These are phyloP conservation scores for Fusarium incarnatum DNA, from an alignment of 2,329 filamentous ascomycete genomes.

Conservation along the genomic window DNA sequence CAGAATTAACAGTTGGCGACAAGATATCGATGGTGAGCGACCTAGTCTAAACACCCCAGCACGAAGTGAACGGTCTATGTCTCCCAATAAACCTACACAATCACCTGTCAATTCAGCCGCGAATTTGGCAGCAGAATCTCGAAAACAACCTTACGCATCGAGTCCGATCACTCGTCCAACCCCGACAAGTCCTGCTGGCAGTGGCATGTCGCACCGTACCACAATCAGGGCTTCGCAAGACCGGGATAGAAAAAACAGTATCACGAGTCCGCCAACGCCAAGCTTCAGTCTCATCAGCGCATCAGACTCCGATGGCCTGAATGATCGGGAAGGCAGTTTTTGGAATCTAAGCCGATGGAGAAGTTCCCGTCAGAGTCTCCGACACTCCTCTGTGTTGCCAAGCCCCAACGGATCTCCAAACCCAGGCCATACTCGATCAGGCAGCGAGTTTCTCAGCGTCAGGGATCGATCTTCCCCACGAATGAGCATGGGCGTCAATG, in stretches of 20 bases:
- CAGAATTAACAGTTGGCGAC: conserved; percentile 89
- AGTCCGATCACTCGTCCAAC: conserved; percentile 44
- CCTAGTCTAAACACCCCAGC: conserved; percentile 55
- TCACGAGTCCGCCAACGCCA: conserved; percentile 62
- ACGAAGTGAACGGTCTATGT: conserved; percentile 66
- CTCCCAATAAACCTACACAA: conserved; percentile 60
- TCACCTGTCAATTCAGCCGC: conserved; percentile 53
- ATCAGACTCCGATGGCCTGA: conserved; percentile 51
- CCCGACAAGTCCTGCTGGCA: conserved; percentile 56
- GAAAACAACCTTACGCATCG: conserved; percentile 57
- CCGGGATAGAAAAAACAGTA: conserved; percentile 42
- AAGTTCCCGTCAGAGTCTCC: conserved; percentile 53
- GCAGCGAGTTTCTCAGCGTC: conserved; percentile 44
- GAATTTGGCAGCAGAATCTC: conserved; percentile 60
- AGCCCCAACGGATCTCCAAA: conserved; percentile 26
- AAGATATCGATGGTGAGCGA: conserved; percentile 65
- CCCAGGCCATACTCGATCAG: conserved; percentile 53
- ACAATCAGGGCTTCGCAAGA: conserved; percentile 45
- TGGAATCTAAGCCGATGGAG: conserved; percentile 70
- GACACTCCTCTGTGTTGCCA: conserved; percentile 45
- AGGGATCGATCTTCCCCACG: conserved; percentile 51
- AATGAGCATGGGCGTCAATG: conserved; percentile 48
- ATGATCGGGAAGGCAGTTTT: conserved; percentile 61
- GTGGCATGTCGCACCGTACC: conserved; percentile 45
- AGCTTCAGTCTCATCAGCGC: conserved; percentile 63